phyloP scores from a whole-genome alignment of 169 alveolate species.

The Toxoplasma gondii region DNA sequence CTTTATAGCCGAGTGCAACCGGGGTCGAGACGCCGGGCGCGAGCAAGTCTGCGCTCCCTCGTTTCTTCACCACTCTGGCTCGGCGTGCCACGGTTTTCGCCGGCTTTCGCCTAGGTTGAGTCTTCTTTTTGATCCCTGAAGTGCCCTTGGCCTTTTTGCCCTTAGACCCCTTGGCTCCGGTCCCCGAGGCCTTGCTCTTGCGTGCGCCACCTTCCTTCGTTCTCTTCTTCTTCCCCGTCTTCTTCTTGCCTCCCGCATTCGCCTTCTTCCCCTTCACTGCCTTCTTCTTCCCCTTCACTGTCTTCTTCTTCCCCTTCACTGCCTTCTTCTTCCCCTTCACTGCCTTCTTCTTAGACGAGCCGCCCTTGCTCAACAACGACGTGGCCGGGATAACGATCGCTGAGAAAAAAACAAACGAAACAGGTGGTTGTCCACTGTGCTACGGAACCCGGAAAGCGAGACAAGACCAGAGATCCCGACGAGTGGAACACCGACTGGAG shows the following conservation, averaged over 20 bases:
- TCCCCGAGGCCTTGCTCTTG: not conserved
- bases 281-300: not conserved
- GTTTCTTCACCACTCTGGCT: not conserved
- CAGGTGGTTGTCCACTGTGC: too few species aligned
- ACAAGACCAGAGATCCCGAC: too few species aligned
- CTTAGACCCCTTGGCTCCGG: not conserved
- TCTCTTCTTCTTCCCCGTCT: not conserved
- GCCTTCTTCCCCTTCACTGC: not conserved
- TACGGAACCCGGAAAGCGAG: too few species aligned
- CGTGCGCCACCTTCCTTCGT: not conserved
- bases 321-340: not conserved
- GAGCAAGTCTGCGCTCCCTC: not conserved
- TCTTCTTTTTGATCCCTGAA: not conserved
- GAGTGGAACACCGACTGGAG: too few species aligned
- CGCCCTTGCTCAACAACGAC: not conserved
- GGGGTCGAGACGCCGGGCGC: not conserved
- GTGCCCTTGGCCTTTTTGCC: not conserved
- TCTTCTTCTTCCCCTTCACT: not conserved
- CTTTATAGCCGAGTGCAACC: not conserved
- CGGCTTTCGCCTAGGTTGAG: not conserved
- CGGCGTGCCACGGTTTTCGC: not conserved
- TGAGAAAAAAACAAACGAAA: not conserved
- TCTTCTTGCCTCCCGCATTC: not conserved
- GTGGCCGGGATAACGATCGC: constrained; percentile 12
- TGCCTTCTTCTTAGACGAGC: not conserved